Evolutionary conservation across 2,329 filamentous ascomycete genomes (phyloP), one percentile per base, ranked within the genome.

Genomic region (Pseudogymnoascus sp.): DNA sequence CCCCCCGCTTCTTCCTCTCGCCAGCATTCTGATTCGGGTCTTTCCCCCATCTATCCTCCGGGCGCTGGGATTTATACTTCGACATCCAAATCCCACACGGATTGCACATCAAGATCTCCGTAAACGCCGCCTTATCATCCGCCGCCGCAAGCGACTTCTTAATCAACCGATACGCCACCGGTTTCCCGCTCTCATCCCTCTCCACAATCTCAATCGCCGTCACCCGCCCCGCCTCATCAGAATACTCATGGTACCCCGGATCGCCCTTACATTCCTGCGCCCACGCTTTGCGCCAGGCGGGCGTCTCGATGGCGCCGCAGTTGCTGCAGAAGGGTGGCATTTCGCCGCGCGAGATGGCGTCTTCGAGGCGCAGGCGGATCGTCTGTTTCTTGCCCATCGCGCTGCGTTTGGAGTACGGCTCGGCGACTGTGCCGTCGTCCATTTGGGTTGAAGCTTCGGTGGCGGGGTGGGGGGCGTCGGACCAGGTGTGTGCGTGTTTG

Each of bases 1-100:
- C 60, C 62, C 69, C 73, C 63, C 78, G 77, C 73, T 78, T 83
- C 68, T 76, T 79, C 61, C 80, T 77, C 47, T 80, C 79, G 68
- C 82, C 68, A 63, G 33, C 53, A 63, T 65, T 47, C 37, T 67
- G 67, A 64, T 68, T 72, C 62, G 62, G 65, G 62, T 60, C 77
- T 35, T 80, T 77, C 63, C 82, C 82, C 93, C 93, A 99, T 67
- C 88, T 86, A 65, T 93, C 86, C 62, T 85, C 80, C 2, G 94
- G 94, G 7, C 94, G 87, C 79, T 96, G 94, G 23, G 79, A 82
- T 71, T 90, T 91, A 75, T 89, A 91, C 72, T 97, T 97, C 65
- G 87, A 86, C 69, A 99, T 87, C 91, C 92, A 99, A 44, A 99
- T 86, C 16, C 94, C 94, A 73, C 94, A 99, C 64, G 93, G 92